phyloP scores from a whole-genome alignment of 192 early-diverging fungal species.

The Coemansia sp. region DNA sequence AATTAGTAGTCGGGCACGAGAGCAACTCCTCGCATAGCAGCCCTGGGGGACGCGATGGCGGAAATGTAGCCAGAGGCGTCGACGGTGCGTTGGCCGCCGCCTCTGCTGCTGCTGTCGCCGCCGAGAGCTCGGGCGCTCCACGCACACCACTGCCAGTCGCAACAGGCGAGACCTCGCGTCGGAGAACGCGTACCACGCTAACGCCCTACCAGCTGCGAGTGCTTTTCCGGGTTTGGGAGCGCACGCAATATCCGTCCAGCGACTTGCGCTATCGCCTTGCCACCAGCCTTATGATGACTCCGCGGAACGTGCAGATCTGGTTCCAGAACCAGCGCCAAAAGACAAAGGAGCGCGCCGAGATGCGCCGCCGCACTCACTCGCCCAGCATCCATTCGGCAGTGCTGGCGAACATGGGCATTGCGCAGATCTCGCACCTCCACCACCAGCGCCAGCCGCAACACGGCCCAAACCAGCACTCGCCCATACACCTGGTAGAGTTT shows the following conservation, averaged over 20 bases:
- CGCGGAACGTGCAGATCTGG: conserved; percentile 89
- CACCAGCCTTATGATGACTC: conserved; percentile 74
- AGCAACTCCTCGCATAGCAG: conserved; percentile 27
- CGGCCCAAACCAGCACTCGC: conserved; percentile 6
- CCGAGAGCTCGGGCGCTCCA: conserved; percentile 4
- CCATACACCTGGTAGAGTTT: conserved; percentile 6
- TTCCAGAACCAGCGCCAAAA: conserved; percentile 92
- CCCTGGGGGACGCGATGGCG: conserved; percentile 19
- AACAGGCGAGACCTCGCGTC: conserved; percentile 29
- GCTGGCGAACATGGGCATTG: not conserved
- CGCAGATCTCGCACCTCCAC: conserved; percentile 8
- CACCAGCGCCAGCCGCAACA: conserved; percentile 13
- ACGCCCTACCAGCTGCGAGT: conserved; percentile 64
- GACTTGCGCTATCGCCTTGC: conserved; percentile 74
- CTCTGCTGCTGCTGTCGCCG: conserved; percentile 1
- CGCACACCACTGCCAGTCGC: conserved; percentile 11
- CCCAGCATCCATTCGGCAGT: conserved; percentile 28
- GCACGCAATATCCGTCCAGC: conserved; percentile 75
- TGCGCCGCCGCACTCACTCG: conserved; percentile 55
- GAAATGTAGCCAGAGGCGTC: conserved; percentile 9
- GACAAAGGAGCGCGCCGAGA: conserved; percentile 59
- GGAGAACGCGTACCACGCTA: conserved; percentile 61
- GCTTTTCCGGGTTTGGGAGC: conserved; percentile 61
- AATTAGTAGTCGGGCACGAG: conserved; percentile 12
- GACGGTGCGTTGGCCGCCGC: conserved; percentile 1